A percentile compares a stretch with the other conserved stretches of the same genome.
Conservation (phyloP, 2,329 filamentous ascomycete species). For the Diaporthe australafricana region DNA sequence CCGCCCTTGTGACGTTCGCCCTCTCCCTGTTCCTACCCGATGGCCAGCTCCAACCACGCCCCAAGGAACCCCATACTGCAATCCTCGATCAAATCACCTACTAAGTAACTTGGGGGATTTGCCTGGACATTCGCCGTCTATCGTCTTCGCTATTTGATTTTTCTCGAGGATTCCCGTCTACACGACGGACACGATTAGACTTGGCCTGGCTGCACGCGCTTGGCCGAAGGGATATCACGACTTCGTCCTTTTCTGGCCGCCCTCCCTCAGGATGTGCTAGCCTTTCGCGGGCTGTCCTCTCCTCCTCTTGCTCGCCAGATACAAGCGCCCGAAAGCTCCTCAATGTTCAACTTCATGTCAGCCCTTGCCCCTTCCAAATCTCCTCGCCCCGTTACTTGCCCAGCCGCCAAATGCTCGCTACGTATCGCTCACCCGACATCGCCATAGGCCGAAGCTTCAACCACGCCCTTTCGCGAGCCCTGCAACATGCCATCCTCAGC, state of each 20-base stretch:
- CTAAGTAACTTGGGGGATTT: not conserved
- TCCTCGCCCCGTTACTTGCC: not conserved
- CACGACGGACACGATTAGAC: not conserved
- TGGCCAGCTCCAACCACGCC: not conserved
- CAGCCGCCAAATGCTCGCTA: not conserved
- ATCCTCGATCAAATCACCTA: not conserved
- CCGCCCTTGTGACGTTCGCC: conserved; percentile 4
- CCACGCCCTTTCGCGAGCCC: not conserved
- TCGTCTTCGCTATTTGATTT: too few relatives aligned
- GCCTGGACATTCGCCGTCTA: not conserved
- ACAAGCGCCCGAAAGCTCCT: not conserved
- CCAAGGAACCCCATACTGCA: not conserved
- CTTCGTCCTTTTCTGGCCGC: not conserved
- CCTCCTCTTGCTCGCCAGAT: not conserved
- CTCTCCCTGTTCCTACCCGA: not conserved
- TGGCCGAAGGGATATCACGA: conserved; percentile 45
- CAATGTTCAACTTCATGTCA: not conserved
- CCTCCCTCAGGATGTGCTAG: not conserved
- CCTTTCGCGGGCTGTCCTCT: not conserved
- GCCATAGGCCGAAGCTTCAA: conserved; percentile 33
- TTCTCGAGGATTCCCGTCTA: not conserved
- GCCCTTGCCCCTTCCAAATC: not conserved
- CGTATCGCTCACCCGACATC: not conserved
- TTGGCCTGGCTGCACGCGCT: conserved; percentile 45
- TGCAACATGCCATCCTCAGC: conserved; percentile 23